A percentile compares a stretch with the other conserved stretches of the same genome.
phyloP scores from a whole-genome alignment of 176 grass and related monocot species.

The Hyparrhenia diplandra region DNA sequence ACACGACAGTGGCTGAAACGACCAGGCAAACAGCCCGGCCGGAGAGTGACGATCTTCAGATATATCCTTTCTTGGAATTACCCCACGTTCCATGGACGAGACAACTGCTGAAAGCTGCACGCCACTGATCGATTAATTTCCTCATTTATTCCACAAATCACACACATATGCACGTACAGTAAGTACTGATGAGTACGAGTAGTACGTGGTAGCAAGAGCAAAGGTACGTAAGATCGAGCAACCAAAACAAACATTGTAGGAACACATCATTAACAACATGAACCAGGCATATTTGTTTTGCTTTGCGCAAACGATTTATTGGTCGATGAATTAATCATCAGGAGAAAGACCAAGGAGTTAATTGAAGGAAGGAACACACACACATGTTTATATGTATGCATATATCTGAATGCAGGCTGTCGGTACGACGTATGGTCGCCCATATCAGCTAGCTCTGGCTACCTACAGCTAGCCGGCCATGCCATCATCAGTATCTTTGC shows the following conservation, averaged over 20 bases:
- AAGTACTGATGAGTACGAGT: not conserved
- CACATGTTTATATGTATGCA: too few relatives aligned
- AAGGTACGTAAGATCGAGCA: not conserved
- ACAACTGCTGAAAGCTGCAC: not conserved
- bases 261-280: not conserved
- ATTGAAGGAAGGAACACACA: not conserved
- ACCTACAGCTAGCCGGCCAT: not conserved
- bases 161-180: not conserved
- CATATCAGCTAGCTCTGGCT: not conserved
- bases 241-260: not conserved
- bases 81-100: too few relatives aligned
- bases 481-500: conserved; percentile 4
- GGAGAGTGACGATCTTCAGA: not conserved
- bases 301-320: not conserved
- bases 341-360: too few relatives aligned
- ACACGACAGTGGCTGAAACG: not conserved
- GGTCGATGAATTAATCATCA: not conserved
- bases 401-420: not conserved
- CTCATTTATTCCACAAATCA: not conserved
- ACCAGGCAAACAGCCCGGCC: not conserved
- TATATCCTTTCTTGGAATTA: not conserved
- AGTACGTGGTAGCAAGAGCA: not conserved
- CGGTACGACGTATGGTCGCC: not conserved
- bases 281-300: not conserved
- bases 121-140: not conserved